phyloP scores from a whole-genome alignment of 257 asterid genomes.

The Voacanga thouarsii region DNA sequence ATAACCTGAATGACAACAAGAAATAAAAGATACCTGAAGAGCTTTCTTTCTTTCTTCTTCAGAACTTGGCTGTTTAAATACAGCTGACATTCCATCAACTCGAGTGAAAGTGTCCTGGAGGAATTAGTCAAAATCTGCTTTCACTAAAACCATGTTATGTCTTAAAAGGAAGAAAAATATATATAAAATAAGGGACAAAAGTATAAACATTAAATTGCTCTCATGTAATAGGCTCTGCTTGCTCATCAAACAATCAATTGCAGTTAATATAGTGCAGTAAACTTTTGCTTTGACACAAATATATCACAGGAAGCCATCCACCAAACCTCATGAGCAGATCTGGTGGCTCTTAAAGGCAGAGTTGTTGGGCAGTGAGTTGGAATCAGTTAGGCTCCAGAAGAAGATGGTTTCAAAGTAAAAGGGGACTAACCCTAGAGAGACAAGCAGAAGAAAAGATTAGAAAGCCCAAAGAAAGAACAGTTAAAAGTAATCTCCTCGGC shows the following conservation, averaged over 20 bases:
- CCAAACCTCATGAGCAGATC: no score
- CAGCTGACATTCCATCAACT: slow-evolving; percentile 59
- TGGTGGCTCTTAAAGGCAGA: no score
- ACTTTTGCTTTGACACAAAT: neutral
- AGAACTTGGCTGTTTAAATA: slow-evolving; percentile 57
- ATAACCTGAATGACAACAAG: neutral
- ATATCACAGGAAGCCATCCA: neutral
- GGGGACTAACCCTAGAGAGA: no score
- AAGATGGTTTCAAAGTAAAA: no score
- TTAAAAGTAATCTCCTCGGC: no score
- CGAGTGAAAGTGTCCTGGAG: slow-evolving; percentile 52
- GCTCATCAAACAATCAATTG: neutral
- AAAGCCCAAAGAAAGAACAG: no score
- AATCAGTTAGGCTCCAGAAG: no score
- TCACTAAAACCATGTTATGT: neutral
- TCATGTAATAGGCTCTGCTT: neutral
- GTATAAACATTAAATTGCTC: neutral
- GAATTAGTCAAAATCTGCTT: neutral
- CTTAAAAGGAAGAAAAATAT: neutral
- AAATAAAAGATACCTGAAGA: slow-evolving; percentile 50
- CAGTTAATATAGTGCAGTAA: neutral
- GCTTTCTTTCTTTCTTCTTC: slow-evolving; percentile 52
- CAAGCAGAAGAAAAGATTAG: no score
- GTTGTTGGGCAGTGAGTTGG: no score
- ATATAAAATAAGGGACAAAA: neutral